These are phyloP conservation scores for Trebouxia sp. DNA, from an alignment of 139 green algal species.

Conservation along the genomic window DNA sequence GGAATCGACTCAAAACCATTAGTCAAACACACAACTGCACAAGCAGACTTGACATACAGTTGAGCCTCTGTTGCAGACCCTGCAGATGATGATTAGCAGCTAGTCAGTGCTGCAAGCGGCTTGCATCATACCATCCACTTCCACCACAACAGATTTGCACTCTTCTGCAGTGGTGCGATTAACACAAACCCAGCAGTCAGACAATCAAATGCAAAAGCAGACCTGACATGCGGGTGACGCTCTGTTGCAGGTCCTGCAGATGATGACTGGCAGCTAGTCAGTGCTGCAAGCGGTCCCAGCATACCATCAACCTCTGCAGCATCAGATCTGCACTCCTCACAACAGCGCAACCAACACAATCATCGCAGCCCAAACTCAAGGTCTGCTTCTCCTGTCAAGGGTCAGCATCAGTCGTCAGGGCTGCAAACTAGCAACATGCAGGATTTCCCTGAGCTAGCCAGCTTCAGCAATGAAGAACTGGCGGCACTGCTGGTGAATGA, in stretches of 20 bases:
- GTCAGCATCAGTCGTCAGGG: not conserved
- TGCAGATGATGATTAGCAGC: not conserved
- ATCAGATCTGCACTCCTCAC: no score
- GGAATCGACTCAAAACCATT: not conserved
- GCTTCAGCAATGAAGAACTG: constrained; percentile 9
- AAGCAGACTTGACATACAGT: not conserved
- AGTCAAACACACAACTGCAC: not conserved
- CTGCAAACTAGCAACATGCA: not conserved
- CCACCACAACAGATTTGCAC: not conserved
- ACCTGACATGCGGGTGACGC: not conserved
- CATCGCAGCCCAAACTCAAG: not conserved
- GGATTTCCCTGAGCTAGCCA: constrained; percentile 8
- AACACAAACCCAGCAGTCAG: not conserved
- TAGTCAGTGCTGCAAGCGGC: not conserved
- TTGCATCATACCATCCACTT: not conserved
- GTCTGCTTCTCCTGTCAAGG: not conserved
- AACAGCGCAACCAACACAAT: not conserved
- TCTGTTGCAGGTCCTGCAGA: not conserved
- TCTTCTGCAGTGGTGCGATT: no score
- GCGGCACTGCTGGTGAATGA: constrained; percentile 2
- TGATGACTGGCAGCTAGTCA: constrained; percentile 28
- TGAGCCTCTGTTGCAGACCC: not conserved
- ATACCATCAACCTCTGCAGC: not conserved
- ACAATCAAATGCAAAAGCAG: not conserved
- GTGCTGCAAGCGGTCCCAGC: not conserved